A percentile compares a stretch with the other conserved stretches of the same genome.
These are phyloP conservation scores for Hibiscus syriacus DNA, from an alignment of 345 rosid species.

Conservation along the genomic window DNA sequence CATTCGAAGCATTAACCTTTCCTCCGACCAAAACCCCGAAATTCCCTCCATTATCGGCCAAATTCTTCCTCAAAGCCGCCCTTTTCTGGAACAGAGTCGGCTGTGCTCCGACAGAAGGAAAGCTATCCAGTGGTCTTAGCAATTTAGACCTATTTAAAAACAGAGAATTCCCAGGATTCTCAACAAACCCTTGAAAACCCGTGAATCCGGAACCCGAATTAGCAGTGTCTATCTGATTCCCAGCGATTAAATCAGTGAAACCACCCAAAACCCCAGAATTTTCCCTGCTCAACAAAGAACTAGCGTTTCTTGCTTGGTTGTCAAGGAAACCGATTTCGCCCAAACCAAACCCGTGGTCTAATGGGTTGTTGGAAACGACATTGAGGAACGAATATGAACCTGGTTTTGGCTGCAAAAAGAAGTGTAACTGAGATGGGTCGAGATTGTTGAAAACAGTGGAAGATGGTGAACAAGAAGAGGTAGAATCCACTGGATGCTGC, in stretches of 20 bases:
- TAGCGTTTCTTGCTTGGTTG: slow-evolving; percentile 31
- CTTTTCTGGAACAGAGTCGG: slow-evolving; percentile 58
- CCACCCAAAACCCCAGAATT: slow-evolving; percentile 24
- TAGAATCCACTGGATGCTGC: slow-evolving; percentile 33
- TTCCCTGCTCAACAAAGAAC: slow-evolving; percentile 26
- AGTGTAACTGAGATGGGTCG: slow-evolving; percentile 53
- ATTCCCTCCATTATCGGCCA: slow-evolving; percentile 22
- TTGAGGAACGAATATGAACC: slow-evolving; percentile 33
- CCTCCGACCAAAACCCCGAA: neutral
- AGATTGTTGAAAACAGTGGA: slow-evolving; percentile 56
- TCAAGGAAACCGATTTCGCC: slow-evolving; percentile 43
- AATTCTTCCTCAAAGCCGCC: slow-evolving; percentile 45
- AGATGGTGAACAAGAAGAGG: slow-evolving; percentile 50
- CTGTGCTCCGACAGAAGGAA: slow-evolving; percentile 45
- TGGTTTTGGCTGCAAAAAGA: slow-evolving; percentile 39
- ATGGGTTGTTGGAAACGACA: slow-evolving; percentile 38
- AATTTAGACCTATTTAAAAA: slow-evolving; percentile 44
- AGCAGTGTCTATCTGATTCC: slow-evolving; percentile 1
- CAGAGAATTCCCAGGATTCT: slow-evolving; percentile 24
- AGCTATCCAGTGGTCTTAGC: slow-evolving; percentile 41
- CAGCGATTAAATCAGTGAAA: slow-evolving; percentile 28
- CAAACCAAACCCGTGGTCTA: slow-evolving; percentile 44
- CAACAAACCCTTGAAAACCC: slow-evolving; percentile 39
- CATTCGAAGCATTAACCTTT: slow-evolving; percentile 7
- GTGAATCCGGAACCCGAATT: slow-evolving; percentile 25